Conservation (phyloP, 2,329 filamentous ascomycete genomes). For the Colletotrichum sidae region DNA sequence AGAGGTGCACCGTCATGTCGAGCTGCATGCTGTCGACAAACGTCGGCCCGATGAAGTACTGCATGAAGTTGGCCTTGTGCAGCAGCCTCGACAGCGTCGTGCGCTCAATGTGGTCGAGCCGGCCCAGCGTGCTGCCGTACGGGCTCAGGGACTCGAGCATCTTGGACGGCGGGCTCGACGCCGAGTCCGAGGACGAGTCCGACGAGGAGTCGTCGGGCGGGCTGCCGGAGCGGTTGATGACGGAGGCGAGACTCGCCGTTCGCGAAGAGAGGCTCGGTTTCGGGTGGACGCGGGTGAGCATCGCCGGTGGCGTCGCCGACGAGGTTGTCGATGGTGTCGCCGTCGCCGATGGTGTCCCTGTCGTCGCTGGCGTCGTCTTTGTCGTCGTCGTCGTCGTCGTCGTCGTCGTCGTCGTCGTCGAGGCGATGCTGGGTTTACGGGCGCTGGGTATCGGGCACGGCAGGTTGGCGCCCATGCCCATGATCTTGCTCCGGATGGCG, state of each 20-base stretch:
- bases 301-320: constrained; percentile 1
- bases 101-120: constrained; percentile 10
- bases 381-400: constrained; percentile 23
- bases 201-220: constrained; percentile 32
- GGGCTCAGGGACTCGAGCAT: constrained; percentile 32
- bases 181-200: constrained; percentile 31
- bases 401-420: constrained; percentile 7
- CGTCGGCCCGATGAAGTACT: constrained; percentile 29
- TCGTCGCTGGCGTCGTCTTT: background rate
- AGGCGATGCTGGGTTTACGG: constrained; percentile 15
- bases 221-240: constrained; percentile 14
- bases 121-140: constrained; percentile 25
- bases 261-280: constrained; percentile 1
- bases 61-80: constrained; percentile 34
- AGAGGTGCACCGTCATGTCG: constrained; percentile 34
- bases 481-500: constrained; percentile 27
- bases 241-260: constrained; percentile 9
- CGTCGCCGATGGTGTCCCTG: constrained; percentile 6
- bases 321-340: constrained; percentile 16
- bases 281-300: background rate
- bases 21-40: constrained; percentile 36
- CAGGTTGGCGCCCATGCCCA: constrained; percentile 9
- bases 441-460: constrained; percentile 11
- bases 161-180: constrained; percentile 29
- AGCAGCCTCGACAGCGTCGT: constrained; percentile 22